Percentiles rank a stretch among this genome's conserved stretches.
These are phyloP conservation scores for Bipolaris bicolor DNA, from an alignment of 2,329 filamentous ascomycete species.

Conservation along the genomic window DNA sequence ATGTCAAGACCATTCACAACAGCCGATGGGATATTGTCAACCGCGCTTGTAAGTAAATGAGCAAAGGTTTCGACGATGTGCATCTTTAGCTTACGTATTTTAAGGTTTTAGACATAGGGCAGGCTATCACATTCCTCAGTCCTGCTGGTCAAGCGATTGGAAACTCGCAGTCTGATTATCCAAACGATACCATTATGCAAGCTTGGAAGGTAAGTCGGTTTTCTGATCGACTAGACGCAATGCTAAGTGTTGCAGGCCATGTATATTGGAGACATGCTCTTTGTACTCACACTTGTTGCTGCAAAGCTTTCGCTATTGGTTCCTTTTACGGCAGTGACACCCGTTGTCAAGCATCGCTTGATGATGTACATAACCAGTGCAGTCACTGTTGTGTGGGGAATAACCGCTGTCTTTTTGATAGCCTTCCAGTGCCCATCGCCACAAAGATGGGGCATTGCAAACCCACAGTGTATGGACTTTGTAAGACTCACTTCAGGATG, in stretches of 20 bases:
- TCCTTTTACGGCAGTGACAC: not conserved
- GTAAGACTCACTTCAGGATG: not conserved
- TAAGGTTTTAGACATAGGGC: slow-evolving; percentile 5
- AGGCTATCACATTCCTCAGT: slow-evolving; percentile 6
- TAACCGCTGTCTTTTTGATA: slow-evolving; percentile 4
- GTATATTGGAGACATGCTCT: slow-evolving; percentile 4
- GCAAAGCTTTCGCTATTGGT: slow-evolving; percentile 4
- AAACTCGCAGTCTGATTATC: not conserved
- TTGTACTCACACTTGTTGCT: not conserved
- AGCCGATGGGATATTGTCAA: slow-evolving; percentile 6
- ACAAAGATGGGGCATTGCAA: slow-evolving; percentile 1
- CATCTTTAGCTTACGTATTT: not conserved
- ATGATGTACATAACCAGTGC: not conserved
- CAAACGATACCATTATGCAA: not conserved
- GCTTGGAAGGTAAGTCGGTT: not conserved
- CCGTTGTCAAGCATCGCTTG: not conserved
- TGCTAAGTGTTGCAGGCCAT: slow-evolving; percentile 1
- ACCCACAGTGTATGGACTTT: slow-evolving; percentile 2
- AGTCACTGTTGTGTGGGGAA: slow-evolving; percentile 5
- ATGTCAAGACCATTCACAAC: slow-evolving; percentile 2
- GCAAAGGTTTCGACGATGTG: accelerated
- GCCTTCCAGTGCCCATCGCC: slow-evolving; percentile 9
- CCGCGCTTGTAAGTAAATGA: not conserved
- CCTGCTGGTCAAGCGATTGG: slow-evolving; percentile 15
- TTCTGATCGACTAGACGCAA: not conserved